Base-by-base conservation (phyloP, 228 moss, liverwort and hornwort genomes). In the Sphagnum magellanicum region DNA sequence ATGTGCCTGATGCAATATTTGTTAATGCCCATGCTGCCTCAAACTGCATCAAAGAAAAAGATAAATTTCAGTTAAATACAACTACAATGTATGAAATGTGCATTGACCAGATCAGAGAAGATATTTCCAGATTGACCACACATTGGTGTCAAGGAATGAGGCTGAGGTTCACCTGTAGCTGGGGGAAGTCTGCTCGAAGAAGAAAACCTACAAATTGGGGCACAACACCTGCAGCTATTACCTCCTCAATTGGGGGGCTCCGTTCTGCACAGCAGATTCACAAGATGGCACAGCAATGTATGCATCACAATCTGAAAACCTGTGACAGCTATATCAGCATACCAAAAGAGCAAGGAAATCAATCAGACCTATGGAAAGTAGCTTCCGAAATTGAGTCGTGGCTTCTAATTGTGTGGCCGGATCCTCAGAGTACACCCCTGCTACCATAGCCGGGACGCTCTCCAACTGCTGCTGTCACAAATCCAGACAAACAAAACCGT, bases 1-100 rank as follows among this genome's bases (percentile, higher is more conserved):
- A 98, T 4, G 98, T 98, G 71, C 98, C 98, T 0, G 98, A 98
- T 4, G 98, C 98, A 71, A 98, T 93, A 57, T 98, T 98, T 8
- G 98, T 98, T 51, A 98, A 72, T 49, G 98, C 98, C 98, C 98
- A 98, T 1, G 98, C 98, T 14, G 94, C 98, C 75, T 98, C 98
- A 32, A 98, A 98, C 98, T 98, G 88, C 32, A 76, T 60, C 48
- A 16, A 51, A 68, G 47, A 10, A 6, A 58, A 32, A 32, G 32
- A 32, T 32, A 32, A 32, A 32, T 32, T 32, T 32, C 32, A 32
- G 32, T 32, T 32, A 2, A 32, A 32, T 32, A 32, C 32, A 2
- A 32, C 32, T 32, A 32, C 32, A 32, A 32, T 32, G 32, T 2
- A 32, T 32, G 32, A 32, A 32, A 32, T 32, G 32, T 32, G 32